Evolutionary conservation across 345 rosid genomes (phyloP), one percentile per base, ranked within the genome.

Genomic region (Trapa incisa): DNA sequence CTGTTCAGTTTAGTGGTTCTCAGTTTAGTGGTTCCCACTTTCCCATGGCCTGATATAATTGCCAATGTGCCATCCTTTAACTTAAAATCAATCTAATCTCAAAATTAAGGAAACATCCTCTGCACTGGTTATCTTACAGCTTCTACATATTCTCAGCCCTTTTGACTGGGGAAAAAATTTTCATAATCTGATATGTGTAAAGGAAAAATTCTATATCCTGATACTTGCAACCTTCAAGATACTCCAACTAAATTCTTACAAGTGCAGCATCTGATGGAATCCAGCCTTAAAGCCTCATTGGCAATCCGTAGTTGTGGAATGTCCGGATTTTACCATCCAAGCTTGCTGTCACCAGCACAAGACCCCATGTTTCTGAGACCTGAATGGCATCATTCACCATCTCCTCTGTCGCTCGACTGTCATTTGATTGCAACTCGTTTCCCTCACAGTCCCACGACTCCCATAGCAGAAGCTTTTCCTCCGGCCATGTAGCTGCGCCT

Each of bases 401-500:
- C 8, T 22, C 61, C 32, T 57, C 67, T 41, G 7, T 62, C 68
- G 17, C 58, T 17, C 61, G 54, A 39, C 3, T 67, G 64, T 29
- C 69, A 48, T 68, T 57, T 11, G 67, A 48, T 35, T 37, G 67
- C 32, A 47, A 60, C 37, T 75, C 69, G 2, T 36, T 5, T n/a
- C 65, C 70, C 6, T 17, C 71, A 16, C 58, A 78, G 10, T 38
- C 22, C 32, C 75, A 14, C 38, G 50, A 62, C 43, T 78, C 83
- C 80, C 83, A 75, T 53, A 29, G 38, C 15, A 80, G 87, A 60
- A 93, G 92, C 68, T 82, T 85, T 78, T 93, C 98, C 78, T 80
- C 98, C 0, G 98, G 98, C 98, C 98, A 93, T 37, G 97, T 93
- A 22, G 93, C 86, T 0, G 84, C 75, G 47, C 80, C 85, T 61